A percentile compares a stretch with the other conserved stretches of the same genome.
Conservation (phyloP, 345 rosid species). For the Citrus sp. region DNA sequence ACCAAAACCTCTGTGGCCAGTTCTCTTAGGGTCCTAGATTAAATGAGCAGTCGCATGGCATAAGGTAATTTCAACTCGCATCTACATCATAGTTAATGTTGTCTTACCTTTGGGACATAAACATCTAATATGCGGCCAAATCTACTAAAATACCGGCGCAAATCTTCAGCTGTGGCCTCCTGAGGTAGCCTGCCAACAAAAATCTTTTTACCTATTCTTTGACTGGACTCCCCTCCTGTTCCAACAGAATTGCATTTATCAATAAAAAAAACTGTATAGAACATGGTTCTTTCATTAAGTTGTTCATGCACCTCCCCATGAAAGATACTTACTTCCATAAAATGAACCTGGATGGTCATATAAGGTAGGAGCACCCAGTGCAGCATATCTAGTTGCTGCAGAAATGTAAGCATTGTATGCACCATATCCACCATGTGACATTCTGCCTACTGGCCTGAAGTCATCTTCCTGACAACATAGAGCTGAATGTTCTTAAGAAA, state of each 20-base stretch:
- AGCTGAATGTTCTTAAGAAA: not conserved
- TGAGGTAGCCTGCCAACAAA: slow-evolving; percentile 99
- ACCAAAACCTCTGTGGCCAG: slow-evolving; percentile 97
- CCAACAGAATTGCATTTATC: slow-evolving; percentile 14
- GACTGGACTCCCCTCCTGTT: slow-evolving; percentile 56
- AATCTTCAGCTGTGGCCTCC: slow-evolving; percentile 83
- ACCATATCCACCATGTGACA: slow-evolving; percentile 83
- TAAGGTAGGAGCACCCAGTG: slow-evolving; percentile 88
- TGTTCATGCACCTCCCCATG: not conserved
- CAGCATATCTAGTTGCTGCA: slow-evolving; percentile 96
- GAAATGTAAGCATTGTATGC: slow-evolving; percentile 98
- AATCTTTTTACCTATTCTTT: slow-evolving; percentile 87
- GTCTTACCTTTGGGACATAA: slow-evolving; percentile 73
- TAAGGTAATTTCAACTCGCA: not conserved
- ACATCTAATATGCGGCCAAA: slow-evolving; percentile 91
- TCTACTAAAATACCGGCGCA: slow-evolving; percentile 85
- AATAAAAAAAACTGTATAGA: not conserved
- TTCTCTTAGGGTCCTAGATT: slow-evolving; percentile 84
- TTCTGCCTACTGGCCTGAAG: slow-evolving; percentile 63
- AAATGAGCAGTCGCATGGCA: slow-evolving; percentile 4
- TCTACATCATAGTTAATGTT: not conserved
- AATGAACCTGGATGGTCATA: slow-evolving; percentile 78
- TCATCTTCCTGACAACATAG: slow-evolving; percentile 69
- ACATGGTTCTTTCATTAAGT: not conserved
- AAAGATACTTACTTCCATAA: slow-evolving; percentile 73